Conservation (phyloP, 768 basidiomycete species). For the Russula abietina region DNA sequence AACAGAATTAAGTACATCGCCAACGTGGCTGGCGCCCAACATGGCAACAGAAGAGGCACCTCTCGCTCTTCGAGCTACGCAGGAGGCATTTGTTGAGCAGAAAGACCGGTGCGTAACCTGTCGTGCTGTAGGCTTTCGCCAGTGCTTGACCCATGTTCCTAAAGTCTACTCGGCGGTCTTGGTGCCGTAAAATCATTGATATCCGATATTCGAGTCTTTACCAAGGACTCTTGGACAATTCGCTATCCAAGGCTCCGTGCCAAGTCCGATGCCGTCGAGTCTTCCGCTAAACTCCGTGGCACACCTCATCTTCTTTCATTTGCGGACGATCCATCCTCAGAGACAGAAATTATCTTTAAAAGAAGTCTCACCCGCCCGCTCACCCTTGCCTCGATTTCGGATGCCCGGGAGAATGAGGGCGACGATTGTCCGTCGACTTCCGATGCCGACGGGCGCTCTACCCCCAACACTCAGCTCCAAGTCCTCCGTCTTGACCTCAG, state of each 20-base stretch:
- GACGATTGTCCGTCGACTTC: constrained; percentile 25
- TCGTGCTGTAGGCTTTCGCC: not conserved
- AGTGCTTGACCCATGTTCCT: not conserved
- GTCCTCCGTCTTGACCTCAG: constrained; percentile 91
- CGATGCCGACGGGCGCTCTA: constrained; percentile 32
- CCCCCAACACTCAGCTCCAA: constrained; percentile 43
- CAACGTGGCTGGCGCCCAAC: not conserved
- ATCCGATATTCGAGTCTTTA: too few species aligned
- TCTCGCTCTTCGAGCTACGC: too few species aligned
- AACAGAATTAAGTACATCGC: too few species aligned
- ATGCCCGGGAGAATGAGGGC: constrained; percentile 37
- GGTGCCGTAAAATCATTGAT: too few species aligned
- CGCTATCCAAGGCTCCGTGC: too few species aligned
- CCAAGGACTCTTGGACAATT: too few species aligned
- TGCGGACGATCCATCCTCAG: constrained; percentile 69
- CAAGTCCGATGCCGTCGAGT: too few species aligned
- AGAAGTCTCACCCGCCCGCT: constrained; percentile 46
- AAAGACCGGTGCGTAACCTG: too few species aligned
- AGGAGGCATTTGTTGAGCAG: too few species aligned
- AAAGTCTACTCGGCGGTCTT: constrained; percentile 72
- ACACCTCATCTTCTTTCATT: constrained; percentile 72
- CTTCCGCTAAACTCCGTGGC: constrained; percentile 34
- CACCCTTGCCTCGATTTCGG: too few species aligned
- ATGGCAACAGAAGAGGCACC: too few species aligned
- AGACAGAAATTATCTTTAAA: constrained; percentile 58